Base-by-base conservation (phyloP, 1,284 basidiomycete genomes). In the Ceratobasidium sp. region DNA sequence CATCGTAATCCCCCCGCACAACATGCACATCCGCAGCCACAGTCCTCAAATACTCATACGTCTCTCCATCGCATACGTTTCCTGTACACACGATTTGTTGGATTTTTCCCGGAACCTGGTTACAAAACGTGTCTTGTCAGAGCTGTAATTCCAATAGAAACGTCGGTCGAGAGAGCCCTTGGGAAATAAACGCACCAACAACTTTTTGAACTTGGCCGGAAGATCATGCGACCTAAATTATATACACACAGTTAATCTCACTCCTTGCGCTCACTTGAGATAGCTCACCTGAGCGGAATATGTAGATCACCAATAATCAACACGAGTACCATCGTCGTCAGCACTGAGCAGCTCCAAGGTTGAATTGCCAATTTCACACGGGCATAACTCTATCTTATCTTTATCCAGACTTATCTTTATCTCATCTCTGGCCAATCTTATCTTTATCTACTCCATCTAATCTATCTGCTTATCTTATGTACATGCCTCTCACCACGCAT, bases 11-110 rank as follows among this genome's bases (percentile, higher is more conserved):
- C 2, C 98, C 97, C 81, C 92, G 89, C 4, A 98, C 97, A 56
- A 96, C 93, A 82, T 96, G 91, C 6, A 99, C 94, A 82, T 99
- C 98, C 10, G 94, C 92, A n/a, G 95, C 93, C 28, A 99, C 94
- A n/a, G 95, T 96, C 77, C 96, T 89, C n/a, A 99, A 88, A 86
- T 98, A 99, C 83, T 99, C 97, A 83, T 94, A 96, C 13, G 97
- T 99, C 86, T 98, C 97, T 82, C 94, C 93, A 86, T 99, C 98
- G 84, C 96, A 98, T 15, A 99, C 93, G 84, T 99, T 99, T 66
- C 97, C 98, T 0, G 97, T 99, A 84, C 96, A 98, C 46, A 99
- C 89, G 80, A 99, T 98, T 85, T 99, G 97, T 80, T 97, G 95
- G 56, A 99, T 99, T 87, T 99, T 99, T 50, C 98, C 97, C 12